Evolutionary conservation across 768 basidiomycete species (phyloP), one percentile per base, ranked within the genome.

Genomic region (Sporobolomyces phaffii): DNA sequence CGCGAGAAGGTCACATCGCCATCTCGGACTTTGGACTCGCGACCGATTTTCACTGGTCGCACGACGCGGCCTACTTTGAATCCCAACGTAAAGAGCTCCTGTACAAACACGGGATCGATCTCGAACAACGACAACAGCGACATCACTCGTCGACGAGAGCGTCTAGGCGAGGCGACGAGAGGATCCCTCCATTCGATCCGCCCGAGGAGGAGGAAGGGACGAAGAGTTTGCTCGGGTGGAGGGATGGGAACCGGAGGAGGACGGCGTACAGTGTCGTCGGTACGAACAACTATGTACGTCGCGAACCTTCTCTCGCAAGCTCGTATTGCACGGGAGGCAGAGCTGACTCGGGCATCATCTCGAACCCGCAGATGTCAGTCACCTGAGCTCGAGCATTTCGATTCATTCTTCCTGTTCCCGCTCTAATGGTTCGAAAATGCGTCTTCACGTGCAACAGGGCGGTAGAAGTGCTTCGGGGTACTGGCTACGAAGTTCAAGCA

Each of bases 11-110:
- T 15, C 93, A 98, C 79, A 88, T 99, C 78, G 87, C 86, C 78
- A 84, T 98, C 64, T 90, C 89, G 76, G 94, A 97, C 78, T 97
- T 98, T 77, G 94, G 94, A 43, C 81, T 98, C 72, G 93, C 93
- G 83, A 96, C 78, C 80, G 90, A 86, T 51, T 70, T 76, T 65
- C 93, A 94, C 79, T 96, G 93, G 93, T 90, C 91, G 26, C 92
- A 97, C 78, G 92, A 98, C 79, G 72, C 70, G 15, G 58, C 64
- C 3, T 75, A 98, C 81, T 98, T 91, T 78, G 92, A 97, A 74
- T 89, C 92, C 73, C 93, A 97, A 76, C 85, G 94, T 48, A 80
- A 85, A 47, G 89, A 90, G 73, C 80, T 98, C 60, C 81, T 97
- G 60, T 87, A 84, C 78, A 94, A 91, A 78, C 87, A 98, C 78